Evolutionary conservation across 352 stramenopile species (phyloP), one percentile per base, ranked within the genome.

Genomic region (Phytophthora foliorum): DNA sequence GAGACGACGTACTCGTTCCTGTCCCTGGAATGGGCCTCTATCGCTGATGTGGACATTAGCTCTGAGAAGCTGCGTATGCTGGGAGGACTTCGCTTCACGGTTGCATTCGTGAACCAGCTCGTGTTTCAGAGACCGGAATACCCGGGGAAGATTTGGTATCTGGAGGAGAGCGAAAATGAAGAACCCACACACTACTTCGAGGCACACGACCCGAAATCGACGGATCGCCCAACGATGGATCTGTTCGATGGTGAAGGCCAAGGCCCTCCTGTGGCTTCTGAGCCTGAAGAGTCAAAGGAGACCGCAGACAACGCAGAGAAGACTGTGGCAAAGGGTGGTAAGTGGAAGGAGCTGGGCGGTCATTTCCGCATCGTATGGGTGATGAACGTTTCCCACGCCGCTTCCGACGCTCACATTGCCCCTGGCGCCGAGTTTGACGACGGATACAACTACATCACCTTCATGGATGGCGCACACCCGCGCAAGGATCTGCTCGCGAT

Each of bases 41-140:
- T 95, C 32, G 88, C 88, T 4, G 88, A 97, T 55, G 83, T 95
- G 24, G 90, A 97, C 57, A 72, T 97, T 31, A 75, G 75, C 5
- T 94, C 82, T 0, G 90, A 97, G 63, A 85, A 84, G 22, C 45
- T 94, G 17, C 86, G 90, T 1, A 74, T 61, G 29, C 57, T 97
- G 6, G 90, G 89, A 14, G 67, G 54, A 16, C 36, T 84, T 39
- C 85, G 90, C 8, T 97, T 96, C 58, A 89, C 78, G 2, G 70
- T 94, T 16, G 69, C 74, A 10, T 88, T 78, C 22, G 42, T 89
- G 9, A 72, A 89, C 45, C 86, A 92, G 46, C 36, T 94, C 6
- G 31, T 93, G 4, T 81, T 89, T 36, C 59, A 69, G 13, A 73
- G 73, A 25, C 81, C 80, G 2, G 66, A 81, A 21, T 94, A 93